These are phyloP conservation scores for Cochlearia excelsa DNA, from an alignment of 345 rosid genomes.

Conservation along the genomic window DNA sequence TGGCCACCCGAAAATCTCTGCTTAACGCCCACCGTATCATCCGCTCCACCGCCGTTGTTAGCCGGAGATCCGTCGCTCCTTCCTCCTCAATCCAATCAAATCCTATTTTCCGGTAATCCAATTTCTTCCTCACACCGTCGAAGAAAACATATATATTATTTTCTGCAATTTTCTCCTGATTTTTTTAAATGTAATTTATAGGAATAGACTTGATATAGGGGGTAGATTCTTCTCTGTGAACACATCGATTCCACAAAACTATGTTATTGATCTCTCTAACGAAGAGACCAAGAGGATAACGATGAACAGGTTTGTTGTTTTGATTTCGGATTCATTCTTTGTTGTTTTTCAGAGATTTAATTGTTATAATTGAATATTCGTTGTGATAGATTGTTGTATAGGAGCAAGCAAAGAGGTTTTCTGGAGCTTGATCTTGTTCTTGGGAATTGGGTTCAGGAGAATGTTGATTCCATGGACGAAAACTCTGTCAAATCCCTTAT, in stretches of 20 bases:
- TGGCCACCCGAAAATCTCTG: conserved; percentile 50
- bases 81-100: neutral
- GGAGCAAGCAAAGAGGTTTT: conserved; percentile 95
- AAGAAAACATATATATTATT: neutral
- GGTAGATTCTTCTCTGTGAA: conserved; percentile 44
- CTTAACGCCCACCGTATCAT: conserved; percentile 45
- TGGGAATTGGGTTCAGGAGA: conserved; percentile 89
- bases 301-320: conserved; percentile 55
- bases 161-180: neutral
- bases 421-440: conserved; percentile 87
- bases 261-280: conserved; percentile 56
- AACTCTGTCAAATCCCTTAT: conserved; percentile 65
- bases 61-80: conserved; percentile 26
- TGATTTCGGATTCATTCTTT: neutral
- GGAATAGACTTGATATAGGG: conserved; percentile 45
- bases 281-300: conserved; percentile 73
- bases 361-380: neutral
- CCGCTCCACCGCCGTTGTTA: conserved; percentile 29
- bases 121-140: neutral
- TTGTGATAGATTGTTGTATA: conserved; percentile 61
- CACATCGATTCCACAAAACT: conserved; percentile 29
- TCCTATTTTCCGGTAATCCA: conserved; percentile 32
- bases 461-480: conserved; percentile 71
- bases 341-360: neutral
- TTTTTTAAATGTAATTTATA: conserved; percentile 15